A percentile compares a stretch with the other conserved stretches of the same genome.
Conservation (phyloP, 108 stramenopile species). For the Nitzschia putrida region DNA sequence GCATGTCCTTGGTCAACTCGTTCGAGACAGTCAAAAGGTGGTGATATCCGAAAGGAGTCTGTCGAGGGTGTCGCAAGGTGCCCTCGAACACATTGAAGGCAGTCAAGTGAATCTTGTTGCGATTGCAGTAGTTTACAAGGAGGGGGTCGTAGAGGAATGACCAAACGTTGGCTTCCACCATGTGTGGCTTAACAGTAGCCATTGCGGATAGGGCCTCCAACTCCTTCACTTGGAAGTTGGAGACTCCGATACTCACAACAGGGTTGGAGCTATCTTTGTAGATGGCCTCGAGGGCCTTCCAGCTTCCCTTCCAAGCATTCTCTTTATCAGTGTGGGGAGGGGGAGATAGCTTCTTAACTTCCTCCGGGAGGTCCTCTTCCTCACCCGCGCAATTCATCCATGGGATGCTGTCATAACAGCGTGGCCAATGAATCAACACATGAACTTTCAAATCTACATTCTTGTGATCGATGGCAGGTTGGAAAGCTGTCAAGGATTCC, state of each 20-base stretch:
- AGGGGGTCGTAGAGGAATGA: conserved; percentile 64
- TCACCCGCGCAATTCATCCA: conserved; percentile 88
- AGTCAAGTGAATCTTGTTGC: conserved; percentile 58
- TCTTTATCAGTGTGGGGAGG: conserved; percentile 70
- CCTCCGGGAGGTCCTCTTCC: conserved; percentile 55
- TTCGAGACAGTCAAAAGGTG: conserved; percentile 36
- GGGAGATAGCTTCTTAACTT: conserved; percentile 64
- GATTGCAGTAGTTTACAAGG: conserved; percentile 54
- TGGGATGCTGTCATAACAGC: conserved; percentile 67
- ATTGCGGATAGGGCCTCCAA: conserved; percentile 48
- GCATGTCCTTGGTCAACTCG: conserved; percentile 24
- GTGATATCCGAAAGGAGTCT: conserved; percentile 43
- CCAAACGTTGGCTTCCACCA: conserved; percentile 80
- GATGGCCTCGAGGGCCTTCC: conserved; percentile 79
- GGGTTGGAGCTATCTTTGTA: conserved; percentile 36
- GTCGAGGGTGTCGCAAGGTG: conserved; percentile 21
- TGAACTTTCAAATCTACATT: conserved; percentile 59
- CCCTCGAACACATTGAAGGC: conserved; percentile 76
- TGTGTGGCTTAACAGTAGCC: conserved; percentile 55
- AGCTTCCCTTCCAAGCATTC: conserved; percentile 78
- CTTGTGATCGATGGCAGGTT: conserved; percentile 39
- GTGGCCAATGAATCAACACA: conserved; percentile 85
- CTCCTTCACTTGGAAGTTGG: conserved; percentile 81
- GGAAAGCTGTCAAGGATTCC: conserved; percentile 53
- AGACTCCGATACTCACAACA: conserved; percentile 81